Base-by-base conservation (phyloP, 768 basidiomycete genomes). In the Russula sp. region DNA sequence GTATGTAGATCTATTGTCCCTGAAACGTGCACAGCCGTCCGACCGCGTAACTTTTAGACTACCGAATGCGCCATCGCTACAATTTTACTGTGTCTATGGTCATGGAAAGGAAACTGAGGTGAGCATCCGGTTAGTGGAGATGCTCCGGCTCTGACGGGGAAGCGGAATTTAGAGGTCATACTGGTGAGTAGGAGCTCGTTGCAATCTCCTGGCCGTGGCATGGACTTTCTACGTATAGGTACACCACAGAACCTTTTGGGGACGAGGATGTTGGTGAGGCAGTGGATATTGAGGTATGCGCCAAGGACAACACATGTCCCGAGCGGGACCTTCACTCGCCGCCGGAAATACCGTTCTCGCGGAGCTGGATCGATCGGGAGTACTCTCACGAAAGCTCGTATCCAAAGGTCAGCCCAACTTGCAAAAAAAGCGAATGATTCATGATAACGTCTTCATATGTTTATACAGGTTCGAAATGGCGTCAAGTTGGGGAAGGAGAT, bases 21-120 rank as follows among this genome's bases (percentile, higher is more conserved):
- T n/a, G n/a, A 40, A 30, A 38, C 36, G n/a, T 40, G 38, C 20
- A 54, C 40, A 20, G 36, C 62, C 24, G 5, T 57, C n/a, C 42
- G 54, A 50, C 10, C 60, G 8, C 22, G 24, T n/a, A 22, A 28
- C 24, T 52, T 20, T 18, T 59, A 92, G 91, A 68, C 78, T 99
- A 20, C 96, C 96, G 1, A 75, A 85, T 53, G 97, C 97, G 0
- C 94, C 96, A 1, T 89, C 88, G 5, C 89, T 97, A 87, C 92
- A 88, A 72, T 87, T 96, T 32, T 90, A 87, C 73, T 98, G 95
- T 67, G 84, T 94, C 2, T 98, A 98, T 76, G 96, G 96, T 0
- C 88, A 92, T 69, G 96, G 96, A 22, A 98, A 98, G 72, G 90
- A 94, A 70, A 99, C 94, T 0, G 94, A 97, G 82, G 90, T 86